phyloP scores from a whole-genome alignment of 495 filamentous ascomycete genomes.

The Penicillium bovifimosum region DNA sequence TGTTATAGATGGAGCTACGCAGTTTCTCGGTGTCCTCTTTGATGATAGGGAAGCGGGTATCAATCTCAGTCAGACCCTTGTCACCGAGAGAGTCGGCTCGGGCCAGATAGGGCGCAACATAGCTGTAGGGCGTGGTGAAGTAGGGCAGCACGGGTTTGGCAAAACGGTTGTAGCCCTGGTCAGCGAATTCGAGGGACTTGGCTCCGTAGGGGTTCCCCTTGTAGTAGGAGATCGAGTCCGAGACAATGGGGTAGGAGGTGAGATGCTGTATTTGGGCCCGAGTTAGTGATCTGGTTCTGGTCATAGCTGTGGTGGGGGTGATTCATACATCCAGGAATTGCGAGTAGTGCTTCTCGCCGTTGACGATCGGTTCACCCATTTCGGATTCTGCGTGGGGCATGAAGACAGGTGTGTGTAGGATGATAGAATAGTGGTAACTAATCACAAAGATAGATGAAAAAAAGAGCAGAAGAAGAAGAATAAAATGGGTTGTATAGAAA shows the following conservation, averaged over 20 bases:
- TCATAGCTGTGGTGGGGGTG: not conserved
- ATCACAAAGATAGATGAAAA: conserved; percentile 6
- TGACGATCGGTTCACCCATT: conserved; percentile 49
- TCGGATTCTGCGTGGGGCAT: conserved; percentile 43
- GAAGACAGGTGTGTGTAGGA: conserved; percentile 4
- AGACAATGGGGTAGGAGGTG: conserved; percentile 76
- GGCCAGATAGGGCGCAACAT: conserved; percentile 74
- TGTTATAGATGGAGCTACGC: conserved; percentile 55
- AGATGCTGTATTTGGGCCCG: conserved; percentile 56
- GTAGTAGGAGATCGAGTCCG: conserved; percentile 70
- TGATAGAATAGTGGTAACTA: not conserved
- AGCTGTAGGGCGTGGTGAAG: conserved; percentile 67
- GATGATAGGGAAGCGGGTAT: conserved; percentile 75
- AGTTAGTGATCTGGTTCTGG: conserved; percentile 1
- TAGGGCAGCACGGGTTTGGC: conserved; percentile 73
- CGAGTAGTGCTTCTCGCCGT: conserved; percentile 62
- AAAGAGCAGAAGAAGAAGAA: conserved; percentile 3
- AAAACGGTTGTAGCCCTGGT: conserved; percentile 59
- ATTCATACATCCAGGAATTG: conserved; percentile 61
- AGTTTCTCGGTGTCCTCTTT: conserved; percentile 83
- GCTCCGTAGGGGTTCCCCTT: conserved; percentile 75
- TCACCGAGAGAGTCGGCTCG: conserved; percentile 79
- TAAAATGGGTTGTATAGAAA: conserved; percentile 15
- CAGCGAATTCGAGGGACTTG: conserved; percentile 67
- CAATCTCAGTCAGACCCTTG: conserved; percentile 65